Evolutionary conservation across 495 filamentous ascomycete genomes (phyloP).

Genomic region (Oidiodendron maius): DNA sequence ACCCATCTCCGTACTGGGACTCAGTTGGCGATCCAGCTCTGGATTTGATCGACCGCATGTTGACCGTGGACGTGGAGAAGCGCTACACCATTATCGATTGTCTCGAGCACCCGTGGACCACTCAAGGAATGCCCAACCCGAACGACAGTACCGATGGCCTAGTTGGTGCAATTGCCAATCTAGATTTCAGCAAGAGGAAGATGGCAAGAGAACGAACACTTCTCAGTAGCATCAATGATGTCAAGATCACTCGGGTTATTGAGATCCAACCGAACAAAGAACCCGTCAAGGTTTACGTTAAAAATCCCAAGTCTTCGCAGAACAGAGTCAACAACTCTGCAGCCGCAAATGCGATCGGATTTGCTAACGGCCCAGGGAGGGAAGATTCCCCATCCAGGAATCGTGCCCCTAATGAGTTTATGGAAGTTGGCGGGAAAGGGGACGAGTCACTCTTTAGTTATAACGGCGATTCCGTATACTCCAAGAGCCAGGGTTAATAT

Average conservation of each 20-base stretch:
- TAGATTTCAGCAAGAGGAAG: slow-evolving; percentile 83
- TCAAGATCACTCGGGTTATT: slow-evolving; percentile 59
- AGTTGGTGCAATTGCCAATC: slow-evolving; percentile 68
- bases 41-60: slow-evolving; percentile 93
- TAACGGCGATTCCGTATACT: slow-evolving; percentile 41
- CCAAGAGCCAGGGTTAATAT: slow-evolving; percentile 26
- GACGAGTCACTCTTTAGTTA: slow-evolving; percentile 71
- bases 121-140: slow-evolving; percentile 41
- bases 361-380: slow-evolving; percentile 19
- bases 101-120: slow-evolving; percentile 87
- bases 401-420: slow-evolving; percentile 67
- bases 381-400: slow-evolving; percentile 60
- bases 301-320: slow-evolving; percentile 49
- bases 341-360: slow-evolving; percentile 18
- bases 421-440: slow-evolving; percentile 74
- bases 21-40: slow-evolving; percentile 81
- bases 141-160: slow-evolving; percentile 92
- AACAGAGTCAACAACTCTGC: slow-evolving; percentile 18
- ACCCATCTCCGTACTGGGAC: slow-evolving; percentile 98
- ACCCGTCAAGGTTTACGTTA: slow-evolving; percentile 70
- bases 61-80: slow-evolving; percentile 76
- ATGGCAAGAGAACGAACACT: slow-evolving; percentile 77
- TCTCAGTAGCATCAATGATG: slow-evolving; percentile 73
- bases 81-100: slow-evolving; percentile 87
- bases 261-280: slow-evolving; percentile 41